Conservation (phyloP, 805 yeast genomes). For the Saccharomycopsis sp. region DNA sequence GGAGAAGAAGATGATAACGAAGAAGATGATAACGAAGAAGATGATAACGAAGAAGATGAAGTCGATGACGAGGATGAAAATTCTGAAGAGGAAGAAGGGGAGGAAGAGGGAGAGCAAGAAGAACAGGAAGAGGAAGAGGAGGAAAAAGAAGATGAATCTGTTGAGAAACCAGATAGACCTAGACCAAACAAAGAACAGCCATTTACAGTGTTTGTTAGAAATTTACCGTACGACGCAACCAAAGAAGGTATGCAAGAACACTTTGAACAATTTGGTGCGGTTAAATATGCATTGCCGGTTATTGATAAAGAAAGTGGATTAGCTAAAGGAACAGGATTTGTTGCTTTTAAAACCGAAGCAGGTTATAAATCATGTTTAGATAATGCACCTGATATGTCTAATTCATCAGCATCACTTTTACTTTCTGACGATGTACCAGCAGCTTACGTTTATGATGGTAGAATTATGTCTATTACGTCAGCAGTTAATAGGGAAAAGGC, state of each 20-base stretch:
- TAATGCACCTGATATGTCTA: constrained; percentile 67
- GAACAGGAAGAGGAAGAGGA: constrained; percentile 25
- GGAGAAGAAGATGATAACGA: constrained; percentile 33
- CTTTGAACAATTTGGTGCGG: constrained; percentile 76
- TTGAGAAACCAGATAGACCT: constrained; percentile 30
- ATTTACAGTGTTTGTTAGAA: constrained; percentile 78
- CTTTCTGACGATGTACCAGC: constrained; percentile 91
- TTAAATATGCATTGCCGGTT: constrained; percentile 90
- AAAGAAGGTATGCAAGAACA: constrained; percentile 71
- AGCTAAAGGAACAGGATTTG: constrained; percentile 93
- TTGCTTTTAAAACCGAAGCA: constrained; percentile 63
- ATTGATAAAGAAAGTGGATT: constrained; percentile 77
- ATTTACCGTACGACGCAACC: constrained; percentile 92
- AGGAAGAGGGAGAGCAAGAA: constrained; percentile 25
- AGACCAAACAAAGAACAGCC: constrained; percentile 58
- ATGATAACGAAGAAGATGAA: constrained; percentile 32
- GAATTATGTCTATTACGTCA: constrained; percentile 75
- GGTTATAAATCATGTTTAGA: constrained; percentile 62
- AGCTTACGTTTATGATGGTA: constrained; percentile 84
- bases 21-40: constrained; percentile 28
- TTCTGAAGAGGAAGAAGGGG: constrained; percentile 28
- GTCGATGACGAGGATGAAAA: constrained; percentile 30
- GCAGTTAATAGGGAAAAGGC: constrained; percentile 89
- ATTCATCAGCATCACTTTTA: constrained; percentile 52
- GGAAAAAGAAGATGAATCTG: constrained; percentile 27